Base-by-base conservation (phyloP, 2,329 filamentous ascomycete species). In the Colletotrichum lini region DNA sequence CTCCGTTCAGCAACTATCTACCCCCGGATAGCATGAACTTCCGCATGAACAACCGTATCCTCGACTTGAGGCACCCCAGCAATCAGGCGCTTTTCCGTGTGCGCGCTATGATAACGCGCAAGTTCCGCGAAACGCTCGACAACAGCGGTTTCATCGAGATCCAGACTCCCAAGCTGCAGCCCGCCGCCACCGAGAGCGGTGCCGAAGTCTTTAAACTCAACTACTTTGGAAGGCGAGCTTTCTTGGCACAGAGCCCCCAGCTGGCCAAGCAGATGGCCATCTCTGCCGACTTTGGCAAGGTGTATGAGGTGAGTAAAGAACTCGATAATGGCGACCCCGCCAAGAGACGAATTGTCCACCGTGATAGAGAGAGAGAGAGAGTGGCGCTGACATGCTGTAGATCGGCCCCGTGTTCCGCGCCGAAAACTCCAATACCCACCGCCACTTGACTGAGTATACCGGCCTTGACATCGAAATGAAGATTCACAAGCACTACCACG, bases 351-450 rank as follows among this genome's bases (percentile, higher is more conserved):
- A 38, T 38, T 3, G 35, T 38, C 35, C 35, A 38, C 35, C 35
- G 8, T 9, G 8, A 10, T 2, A 38, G 35, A 35, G 30, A 35
- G 30, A 8, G 30, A 35, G 30, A 35, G 30, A 35, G 30, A 60
- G 47, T 62, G 12, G 2, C 21, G 23, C 59, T 69, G 42, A 49
- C 53, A 18, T 21, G 42, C 2, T 3, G 13, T 26, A 80, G 79
- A 92, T 96, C 74, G 94, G 94, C 18, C 91, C 94, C 2, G 95
- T 98, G 8, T 98, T 98, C 87, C 91, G 95, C 75, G 95, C 95
- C 0, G 95, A 98, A 80, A 97, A 98, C 84, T 97, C 94, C 78
- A 98, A 98, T 81, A 98, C 95, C 0, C 95, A 98, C 78, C 91
- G 95, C 47, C 95, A 98, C 80, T 86, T 98, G 86, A 98, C 95